These are phyloP conservation scores for Zalaria sp. DNA, from an alignment of 2,329 filamentous ascomycete genomes.

Conservation along the genomic window DNA sequence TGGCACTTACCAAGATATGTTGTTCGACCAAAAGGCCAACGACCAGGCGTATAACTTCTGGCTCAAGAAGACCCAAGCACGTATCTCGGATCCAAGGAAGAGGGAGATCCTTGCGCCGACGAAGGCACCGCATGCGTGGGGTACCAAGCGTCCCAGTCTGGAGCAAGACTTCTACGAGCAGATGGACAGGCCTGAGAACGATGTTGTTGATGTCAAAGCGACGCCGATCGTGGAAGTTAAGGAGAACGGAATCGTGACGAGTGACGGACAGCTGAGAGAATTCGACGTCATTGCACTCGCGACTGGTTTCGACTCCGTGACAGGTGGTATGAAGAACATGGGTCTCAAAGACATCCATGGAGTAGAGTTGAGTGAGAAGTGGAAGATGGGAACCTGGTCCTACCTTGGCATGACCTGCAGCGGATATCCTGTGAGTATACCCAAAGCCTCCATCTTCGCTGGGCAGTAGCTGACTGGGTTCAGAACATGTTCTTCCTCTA, in stretches of 20 bases:
- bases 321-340: constrained; percentile 31
- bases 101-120: constrained; percentile 31
- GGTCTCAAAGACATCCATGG: constrained; percentile 20
- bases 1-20: constrained; percentile 25
- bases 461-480: neutral
- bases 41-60: constrained; percentile 32
- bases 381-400: constrained; percentile 28
- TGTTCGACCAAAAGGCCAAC: constrained; percentile 28
- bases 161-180: constrained; percentile 35
- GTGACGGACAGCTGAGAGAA: constrained; percentile 25
- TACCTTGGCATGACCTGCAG: constrained; percentile 28
- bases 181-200: constrained; percentile 27
- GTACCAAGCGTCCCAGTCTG: constrained; percentile 31
- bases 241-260: constrained; percentile 28
- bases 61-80: constrained; percentile 27
- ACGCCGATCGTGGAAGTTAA: constrained; percentile 27
- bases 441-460: neutral
- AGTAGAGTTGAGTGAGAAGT: constrained; percentile 23
- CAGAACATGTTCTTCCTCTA: constrained; percentile 22
- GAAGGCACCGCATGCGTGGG: constrained; percentile 29
- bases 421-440: constrained; percentile 17
- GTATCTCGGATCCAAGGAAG: constrained; percentile 29
- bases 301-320: constrained; percentile 33
- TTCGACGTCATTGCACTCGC: constrained; percentile 34
- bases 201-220: constrained; percentile 27